These are phyloP conservation scores for Linnemannia schmuckeri DNA, from an alignment of 192 early-diverging fungal species.

Conservation along the genomic window DNA sequence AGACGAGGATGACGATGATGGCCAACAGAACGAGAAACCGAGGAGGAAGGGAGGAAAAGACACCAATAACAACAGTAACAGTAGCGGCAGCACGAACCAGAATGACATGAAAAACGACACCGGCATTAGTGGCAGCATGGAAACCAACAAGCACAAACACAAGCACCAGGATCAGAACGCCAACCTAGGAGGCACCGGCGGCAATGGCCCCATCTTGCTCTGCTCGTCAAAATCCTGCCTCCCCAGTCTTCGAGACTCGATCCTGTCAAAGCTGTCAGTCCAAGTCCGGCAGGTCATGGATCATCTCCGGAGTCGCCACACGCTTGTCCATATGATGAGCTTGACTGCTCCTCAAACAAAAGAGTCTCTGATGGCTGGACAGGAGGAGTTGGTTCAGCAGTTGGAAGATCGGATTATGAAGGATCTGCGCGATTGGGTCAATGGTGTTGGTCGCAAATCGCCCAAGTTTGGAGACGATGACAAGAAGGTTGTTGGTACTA, in stretches of 20 bases:
- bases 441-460: constrained; percentile 17
- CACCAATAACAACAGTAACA: neutral
- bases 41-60: neutral
- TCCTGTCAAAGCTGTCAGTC: constrained; percentile 26
- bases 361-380: constrained; percentile 15
- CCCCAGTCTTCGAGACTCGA: constrained; percentile 26
- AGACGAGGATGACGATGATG: neutral
- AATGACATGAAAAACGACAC: neutral
- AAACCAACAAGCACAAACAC: neutral
- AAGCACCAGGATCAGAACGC: constrained; percentile 8
- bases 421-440: constrained; percentile 38
- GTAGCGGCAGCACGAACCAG: neutral
- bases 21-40: neutral
- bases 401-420: constrained; percentile 21
- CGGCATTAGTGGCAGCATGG: neutral
- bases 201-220: constrained; percentile 31
- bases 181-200: constrained; percentile 22
- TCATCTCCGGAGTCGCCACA: constrained; percentile 20
- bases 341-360: constrained; percentile 26
- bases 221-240: constrained; percentile 32
- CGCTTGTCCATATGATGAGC: constrained; percentile 24
- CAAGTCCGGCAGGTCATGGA: constrained; percentile 33
- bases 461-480: neutral
- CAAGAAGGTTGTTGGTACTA: neutral
- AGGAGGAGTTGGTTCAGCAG: constrained; percentile 22